These are phyloP conservation scores for Elsinoe fawcettii DNA, from an alignment of 2,329 filamentous ascomycete genomes.

Conservation along the genomic window DNA sequence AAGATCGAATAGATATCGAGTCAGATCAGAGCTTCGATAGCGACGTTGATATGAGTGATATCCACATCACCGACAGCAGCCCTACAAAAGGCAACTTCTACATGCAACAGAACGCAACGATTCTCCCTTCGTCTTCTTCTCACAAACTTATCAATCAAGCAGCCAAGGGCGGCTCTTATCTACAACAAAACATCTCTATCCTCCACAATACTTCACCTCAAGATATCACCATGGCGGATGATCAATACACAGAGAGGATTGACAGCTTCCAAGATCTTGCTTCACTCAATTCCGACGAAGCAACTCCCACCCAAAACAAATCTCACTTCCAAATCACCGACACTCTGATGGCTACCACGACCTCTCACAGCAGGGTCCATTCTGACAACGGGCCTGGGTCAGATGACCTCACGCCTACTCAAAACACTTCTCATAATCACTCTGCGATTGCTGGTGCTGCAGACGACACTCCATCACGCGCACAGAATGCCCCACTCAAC, in stretches of 20 bases:
- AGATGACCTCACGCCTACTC: slow-evolving; percentile 7
- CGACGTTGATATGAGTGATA: background rate
- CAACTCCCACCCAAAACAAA: slow-evolving; percentile 12
- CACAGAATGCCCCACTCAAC: slow-evolving; percentile 14
- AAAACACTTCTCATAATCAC: background rate
- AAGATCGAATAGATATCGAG: background rate
- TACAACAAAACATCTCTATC: background rate
- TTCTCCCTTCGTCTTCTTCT: background rate
- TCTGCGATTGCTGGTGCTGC: background rate
- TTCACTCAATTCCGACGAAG: slow-evolving; percentile 6
- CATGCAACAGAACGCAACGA: background rate
- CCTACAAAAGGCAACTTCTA: slow-evolving; percentile 15
- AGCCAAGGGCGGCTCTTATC: slow-evolving; percentile 11
- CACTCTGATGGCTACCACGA: slow-evolving; percentile 1
- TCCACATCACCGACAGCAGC: slow-evolving; percentile 14
- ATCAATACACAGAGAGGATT: background rate
- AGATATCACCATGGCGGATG: background rate
- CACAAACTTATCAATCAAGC: slow-evolving; percentile 2
- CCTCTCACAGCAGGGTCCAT: background rate
- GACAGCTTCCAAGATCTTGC: slow-evolving; percentile 14
- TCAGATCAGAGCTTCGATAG: slow-evolving; percentile 1
- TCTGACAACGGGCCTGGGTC: background rate
- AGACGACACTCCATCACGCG: slow-evolving; percentile 3
- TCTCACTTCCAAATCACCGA: background rate
- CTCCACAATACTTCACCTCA: background rate